Base-by-base conservation (phyloP, 2,329 filamentous ascomycete species). In the Hypoxylon sp. region DNA sequence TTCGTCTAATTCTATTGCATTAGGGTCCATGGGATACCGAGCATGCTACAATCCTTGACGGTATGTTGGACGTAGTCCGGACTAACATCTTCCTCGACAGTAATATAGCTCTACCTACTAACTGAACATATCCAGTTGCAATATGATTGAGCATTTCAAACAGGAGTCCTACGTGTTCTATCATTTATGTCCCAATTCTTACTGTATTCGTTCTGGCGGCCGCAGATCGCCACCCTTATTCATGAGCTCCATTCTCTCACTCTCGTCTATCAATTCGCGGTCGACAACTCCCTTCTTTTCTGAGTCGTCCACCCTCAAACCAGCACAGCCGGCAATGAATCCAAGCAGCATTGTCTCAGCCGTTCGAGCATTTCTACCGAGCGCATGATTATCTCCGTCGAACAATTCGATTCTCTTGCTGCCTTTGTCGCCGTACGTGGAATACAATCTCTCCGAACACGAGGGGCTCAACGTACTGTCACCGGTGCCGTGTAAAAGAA, bases 181-280 rank as follows among this genome's bases (percentile, higher is more conserved):
- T 4, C 23, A 2, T 46, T 3, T n/a, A 23, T 6, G 43, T 8
- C 43, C 1, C 5, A 8, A 23, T 25, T n/a, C 21, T 32, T 12
- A 32, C 5, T 55, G 16, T 7, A 32, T 4, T 29, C 71, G 71
- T 65, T 80, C 77, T 0, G 71, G 70, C 8, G 74, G 73, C 51
- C 77, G 73, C 12, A 81, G 58, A 70, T 81, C 79, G 45, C 77
- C 77, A 9, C 78, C 77, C 68, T 74, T 75, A 71, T 70, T 75
- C 73, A 64, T 54, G n/a, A 61, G 74, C 30, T 70, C 72, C 65
- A 63, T 73, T 69, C 60, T 72, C 64, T 73, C 65, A n/a, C 61
- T 37, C 16, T 70, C 67, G 23, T 70, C 71, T 16, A 74, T 55
- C 16, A 72, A 27, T 53, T 68, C 65, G 23, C 63, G 54, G 11